phyloP scores from a whole-genome alignment of 768 basidiomycete genomes.

The Suillus hirtellus region DNA sequence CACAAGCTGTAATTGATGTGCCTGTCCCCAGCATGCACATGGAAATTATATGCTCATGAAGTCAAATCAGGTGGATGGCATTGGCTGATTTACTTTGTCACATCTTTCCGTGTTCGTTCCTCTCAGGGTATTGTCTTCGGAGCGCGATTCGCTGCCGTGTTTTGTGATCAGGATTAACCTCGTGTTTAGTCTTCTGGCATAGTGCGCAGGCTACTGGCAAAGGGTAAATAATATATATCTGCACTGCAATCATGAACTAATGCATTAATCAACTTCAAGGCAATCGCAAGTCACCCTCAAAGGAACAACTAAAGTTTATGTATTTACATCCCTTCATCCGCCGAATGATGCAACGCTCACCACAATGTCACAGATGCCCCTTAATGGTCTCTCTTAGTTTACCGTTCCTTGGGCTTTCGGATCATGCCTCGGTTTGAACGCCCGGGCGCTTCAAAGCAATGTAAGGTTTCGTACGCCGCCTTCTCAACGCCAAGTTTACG shows the following conservation, averaged over 20 bases:
- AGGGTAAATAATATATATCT: conserved; percentile 22
- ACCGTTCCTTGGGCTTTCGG: conserved; percentile 34
- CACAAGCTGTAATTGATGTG: conserved; percentile 17
- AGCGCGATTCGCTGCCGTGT: conserved; percentile 34
- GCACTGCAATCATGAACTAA: not conserved
- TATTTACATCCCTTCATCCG: not conserved
- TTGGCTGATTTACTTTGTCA: not conserved
- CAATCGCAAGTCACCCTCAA: conserved; percentile 36
- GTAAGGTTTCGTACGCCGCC: conserved; percentile 1
- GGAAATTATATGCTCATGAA: conserved; percentile 24
- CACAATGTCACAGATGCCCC: conserved; percentile 28
- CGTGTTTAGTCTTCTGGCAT: conserved; percentile 10
- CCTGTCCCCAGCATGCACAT: conserved; percentile 18
- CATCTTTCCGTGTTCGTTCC: not conserved
- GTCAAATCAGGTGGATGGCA: conserved; percentile 16
- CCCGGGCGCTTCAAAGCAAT: conserved; percentile 20
- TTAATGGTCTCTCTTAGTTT: conserved; percentile 43
- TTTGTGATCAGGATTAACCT: conserved; percentile 33
- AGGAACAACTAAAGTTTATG: conserved; percentile 39
- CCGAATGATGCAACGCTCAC: not conserved
- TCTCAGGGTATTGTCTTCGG: conserved; percentile 27
- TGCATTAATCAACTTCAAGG: conserved; percentile 20
- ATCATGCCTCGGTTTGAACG: conserved; percentile 32
- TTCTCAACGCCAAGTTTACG: conserved; percentile 3
- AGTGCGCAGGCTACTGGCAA: conserved; percentile 39